Conservation (phyloP, 1,284 basidiomycete species). For the Erythrobasidium hasegawianum region DNA sequence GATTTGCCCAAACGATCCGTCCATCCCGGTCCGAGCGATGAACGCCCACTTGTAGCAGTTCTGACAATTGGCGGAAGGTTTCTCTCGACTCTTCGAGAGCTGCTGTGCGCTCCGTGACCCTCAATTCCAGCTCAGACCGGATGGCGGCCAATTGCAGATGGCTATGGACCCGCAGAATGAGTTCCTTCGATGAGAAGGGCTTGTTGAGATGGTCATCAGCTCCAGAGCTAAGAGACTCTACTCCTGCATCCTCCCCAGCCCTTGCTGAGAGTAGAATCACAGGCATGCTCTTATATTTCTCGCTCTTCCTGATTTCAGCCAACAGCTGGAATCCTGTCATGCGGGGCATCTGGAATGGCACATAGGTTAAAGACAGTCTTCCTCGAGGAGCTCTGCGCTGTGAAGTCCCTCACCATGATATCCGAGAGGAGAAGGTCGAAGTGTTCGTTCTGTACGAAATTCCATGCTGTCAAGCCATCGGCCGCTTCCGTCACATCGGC, state of each 20-base stretch:
- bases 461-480: constrained; percentile 41
- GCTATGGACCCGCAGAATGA: constrained; percentile 42
- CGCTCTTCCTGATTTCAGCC: constrained; percentile 38
- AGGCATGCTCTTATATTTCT: constrained; percentile 38
- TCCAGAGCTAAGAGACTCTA: constrained; percentile 44
- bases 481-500: constrained; percentile 41
- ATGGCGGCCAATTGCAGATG: constrained; percentile 45
- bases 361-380: too few species aligned
- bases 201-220: constrained; percentile 41
- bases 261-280: constrained; percentile 45
- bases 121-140: constrained; percentile 42
- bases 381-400: too few species aligned
- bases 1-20: constrained; percentile 35
- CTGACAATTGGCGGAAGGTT: constrained; percentile 42
- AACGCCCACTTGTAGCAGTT: constrained; percentile 45
- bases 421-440: constrained; percentile 43
- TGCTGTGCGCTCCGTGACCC: constrained; percentile 43
- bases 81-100: constrained; percentile 43
- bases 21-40: constrained; percentile 38
- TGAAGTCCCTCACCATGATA: constrained; percentile 45
- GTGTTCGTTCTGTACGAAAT: constrained; percentile 36
- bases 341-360: constrained; percentile 40
- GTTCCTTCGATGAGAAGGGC: constrained; percentile 45
- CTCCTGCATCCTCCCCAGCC: constrained; percentile 43
- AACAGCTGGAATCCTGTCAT: constrained; percentile 42